Conservation (phyloP, 176 grass and related monocot species). For the Triticum dicoccoides region DNA sequence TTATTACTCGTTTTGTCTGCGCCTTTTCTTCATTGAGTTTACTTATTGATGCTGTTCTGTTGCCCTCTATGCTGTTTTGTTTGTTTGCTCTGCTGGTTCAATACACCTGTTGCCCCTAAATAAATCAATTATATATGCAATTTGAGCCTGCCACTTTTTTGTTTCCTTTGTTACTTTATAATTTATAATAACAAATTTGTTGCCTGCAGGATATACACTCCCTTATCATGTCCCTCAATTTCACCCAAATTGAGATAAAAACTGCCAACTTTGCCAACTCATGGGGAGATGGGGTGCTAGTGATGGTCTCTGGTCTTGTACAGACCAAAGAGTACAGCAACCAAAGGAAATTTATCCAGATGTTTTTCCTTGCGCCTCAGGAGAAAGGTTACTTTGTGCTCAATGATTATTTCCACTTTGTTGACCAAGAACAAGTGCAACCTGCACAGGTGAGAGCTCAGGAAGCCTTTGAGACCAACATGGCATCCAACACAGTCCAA, state of each 20-base stretch:
- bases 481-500: constrained; percentile 33
- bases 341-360: constrained; percentile 88
- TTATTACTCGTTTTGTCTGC: background rate
- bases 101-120: background rate
- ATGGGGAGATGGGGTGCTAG: constrained; percentile 80
- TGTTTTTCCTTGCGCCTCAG: constrained; percentile 90
- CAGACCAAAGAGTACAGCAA: constrained; percentile 67
- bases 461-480: constrained; percentile 58
- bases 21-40: background rate
- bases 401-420: constrained; percentile 90
- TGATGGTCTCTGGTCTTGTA: constrained; percentile 86
- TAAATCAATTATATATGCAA: background rate
- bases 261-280: constrained; percentile 77
- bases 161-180: background rate
- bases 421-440: constrained; percentile 85
- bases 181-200: background rate
- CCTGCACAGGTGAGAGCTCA: constrained; percentile 31
- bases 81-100: background rate
- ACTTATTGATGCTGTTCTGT: background rate
- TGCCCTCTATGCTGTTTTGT: background rate
- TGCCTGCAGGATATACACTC: constrained; percentile 78
- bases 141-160: background rate
- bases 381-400: constrained; percentile 99
- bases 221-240: constrained; percentile 80
- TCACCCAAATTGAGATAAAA: constrained; percentile 91